Percentiles rank a stretch among this genome's conserved stretches.
Evolutionary conservation across 108 stramenopile genomes (phyloP).

Genomic region (Fragilaria crotonensis): DNA sequence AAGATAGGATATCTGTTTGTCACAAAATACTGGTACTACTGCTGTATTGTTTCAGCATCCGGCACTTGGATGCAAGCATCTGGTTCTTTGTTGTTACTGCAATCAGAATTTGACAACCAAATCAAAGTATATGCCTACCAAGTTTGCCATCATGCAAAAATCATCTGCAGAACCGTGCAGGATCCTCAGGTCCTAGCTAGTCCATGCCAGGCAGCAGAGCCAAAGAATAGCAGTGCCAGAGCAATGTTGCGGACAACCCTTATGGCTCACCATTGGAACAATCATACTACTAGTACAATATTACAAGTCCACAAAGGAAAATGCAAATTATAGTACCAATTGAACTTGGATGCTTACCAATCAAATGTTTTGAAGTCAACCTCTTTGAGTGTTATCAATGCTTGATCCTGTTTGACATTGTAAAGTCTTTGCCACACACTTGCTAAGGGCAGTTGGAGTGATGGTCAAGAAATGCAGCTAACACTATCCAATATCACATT

Average conservation of each 20-base stretch:
- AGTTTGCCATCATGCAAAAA: constrained; percentile 1
- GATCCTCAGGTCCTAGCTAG: too few species aligned
- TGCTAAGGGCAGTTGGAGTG: too few species aligned
- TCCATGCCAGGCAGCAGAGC: too few species aligned
- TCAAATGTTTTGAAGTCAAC: constrained; percentile 1
- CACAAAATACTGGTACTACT: not conserved
- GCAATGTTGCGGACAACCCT: not conserved
- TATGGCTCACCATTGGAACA: not conserved
- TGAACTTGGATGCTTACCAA: not conserved
- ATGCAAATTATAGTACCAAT: not conserved
- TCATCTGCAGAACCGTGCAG: not conserved
- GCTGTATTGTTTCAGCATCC: not conserved
- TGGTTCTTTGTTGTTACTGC: not conserved
- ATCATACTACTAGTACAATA: not conserved
- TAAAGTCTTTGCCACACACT: not conserved
- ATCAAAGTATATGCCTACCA: too few species aligned
- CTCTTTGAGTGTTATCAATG: constrained; percentile 4
- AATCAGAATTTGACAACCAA: too few species aligned
- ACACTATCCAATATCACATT: too few species aligned
- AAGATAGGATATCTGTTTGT: not conserved
- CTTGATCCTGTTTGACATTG: not conserved
- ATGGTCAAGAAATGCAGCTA: too few species aligned
- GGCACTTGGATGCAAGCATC: not conserved
- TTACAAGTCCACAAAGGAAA: not conserved
- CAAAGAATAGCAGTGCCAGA: not conserved